phyloP scores from a whole-genome alignment of 768 basidiomycete species.

The Boletus subparvulus region DNA sequence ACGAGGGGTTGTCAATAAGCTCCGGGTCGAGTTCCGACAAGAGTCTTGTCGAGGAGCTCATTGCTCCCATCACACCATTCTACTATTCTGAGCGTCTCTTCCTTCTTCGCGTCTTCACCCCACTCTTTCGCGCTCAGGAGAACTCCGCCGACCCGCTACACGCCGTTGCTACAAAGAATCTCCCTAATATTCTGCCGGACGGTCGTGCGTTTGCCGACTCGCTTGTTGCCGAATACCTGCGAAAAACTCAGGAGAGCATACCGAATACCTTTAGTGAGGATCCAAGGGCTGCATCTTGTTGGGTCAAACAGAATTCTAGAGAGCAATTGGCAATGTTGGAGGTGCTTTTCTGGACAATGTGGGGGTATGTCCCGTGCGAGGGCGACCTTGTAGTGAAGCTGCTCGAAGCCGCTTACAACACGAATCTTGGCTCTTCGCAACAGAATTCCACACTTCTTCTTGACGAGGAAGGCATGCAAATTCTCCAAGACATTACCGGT shows the following conservation, averaged over 20 bases:
- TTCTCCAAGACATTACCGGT: conserved; percentile 65
- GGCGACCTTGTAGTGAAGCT: conserved; percentile 63
- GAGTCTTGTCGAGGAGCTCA: conserved; percentile 33
- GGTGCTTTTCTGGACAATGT: conserved; percentile 88
- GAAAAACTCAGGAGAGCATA: conserved; percentile 48
- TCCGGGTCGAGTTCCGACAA: conserved; percentile 45
- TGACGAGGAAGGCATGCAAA: conserved; percentile 69
- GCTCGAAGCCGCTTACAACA: conserved; percentile 61
- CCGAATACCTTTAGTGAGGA: conserved; percentile 48
- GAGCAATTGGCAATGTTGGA: conserved; percentile 84
- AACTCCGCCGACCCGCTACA: conserved; percentile 55
- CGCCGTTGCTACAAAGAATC: conserved; percentile 49
- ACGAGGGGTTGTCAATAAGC: conserved; percentile 62
- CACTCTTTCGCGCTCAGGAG: conserved; percentile 71
- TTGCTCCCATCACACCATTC: conserved; percentile 76
- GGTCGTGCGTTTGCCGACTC: conserved; percentile 58
- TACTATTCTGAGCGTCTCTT: conserved; percentile 79
- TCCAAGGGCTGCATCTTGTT: conserved; percentile 58
- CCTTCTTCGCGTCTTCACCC: conserved; percentile 65
- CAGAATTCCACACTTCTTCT: conserved; percentile 61
- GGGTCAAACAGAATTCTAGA: conserved; percentile 71
- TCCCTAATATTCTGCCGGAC: conserved; percentile 64
- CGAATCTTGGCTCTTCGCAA: conserved; percentile 65
- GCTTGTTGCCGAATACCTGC: conserved; percentile 59
- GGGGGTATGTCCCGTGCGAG: conserved; percentile 66